phyloP scores from a whole-genome alignment of 78 protist species.

The Planoprotostelium fungivorum region DNA sequence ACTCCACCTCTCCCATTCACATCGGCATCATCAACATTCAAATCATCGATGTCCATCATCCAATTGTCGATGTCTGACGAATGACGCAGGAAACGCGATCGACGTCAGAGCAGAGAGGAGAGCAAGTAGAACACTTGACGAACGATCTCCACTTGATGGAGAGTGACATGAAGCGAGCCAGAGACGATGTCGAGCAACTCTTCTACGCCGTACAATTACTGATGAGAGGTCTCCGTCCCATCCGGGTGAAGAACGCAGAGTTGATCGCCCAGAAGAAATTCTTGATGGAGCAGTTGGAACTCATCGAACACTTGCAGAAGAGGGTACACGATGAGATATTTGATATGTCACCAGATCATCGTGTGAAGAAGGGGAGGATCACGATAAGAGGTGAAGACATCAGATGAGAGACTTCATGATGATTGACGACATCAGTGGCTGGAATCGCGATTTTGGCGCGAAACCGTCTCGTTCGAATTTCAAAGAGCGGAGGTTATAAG shows the following conservation, averaged over 20 bases:
- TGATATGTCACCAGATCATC: background rate
- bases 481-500: background rate
- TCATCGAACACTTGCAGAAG: background rate
- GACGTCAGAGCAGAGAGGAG: too few relatives aligned
- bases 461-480: background rate
- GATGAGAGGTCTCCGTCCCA: background rate
- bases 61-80: too few relatives aligned
- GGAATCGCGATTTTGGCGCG: background rate
- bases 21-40: too few relatives aligned
- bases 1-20: too few relatives aligned
- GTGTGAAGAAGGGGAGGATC: background rate
- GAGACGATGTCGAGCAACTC: background rate
- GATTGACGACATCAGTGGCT: background rate
- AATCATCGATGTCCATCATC: too few relatives aligned
- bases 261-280: background rate
- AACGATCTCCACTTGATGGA: background rate
- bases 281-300: background rate
- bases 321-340: background rate
- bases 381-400: background rate
- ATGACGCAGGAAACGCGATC: too few relatives aligned
- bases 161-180: background rate
- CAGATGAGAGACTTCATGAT: background rate
- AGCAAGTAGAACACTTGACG: too few relatives aligned
- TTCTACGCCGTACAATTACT: background rate
- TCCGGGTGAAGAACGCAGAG: background rate